Evolutionary conservation across 2,329 filamentous ascomycete genomes (phyloP).

Genomic region (Fusarium secorum): DNA sequence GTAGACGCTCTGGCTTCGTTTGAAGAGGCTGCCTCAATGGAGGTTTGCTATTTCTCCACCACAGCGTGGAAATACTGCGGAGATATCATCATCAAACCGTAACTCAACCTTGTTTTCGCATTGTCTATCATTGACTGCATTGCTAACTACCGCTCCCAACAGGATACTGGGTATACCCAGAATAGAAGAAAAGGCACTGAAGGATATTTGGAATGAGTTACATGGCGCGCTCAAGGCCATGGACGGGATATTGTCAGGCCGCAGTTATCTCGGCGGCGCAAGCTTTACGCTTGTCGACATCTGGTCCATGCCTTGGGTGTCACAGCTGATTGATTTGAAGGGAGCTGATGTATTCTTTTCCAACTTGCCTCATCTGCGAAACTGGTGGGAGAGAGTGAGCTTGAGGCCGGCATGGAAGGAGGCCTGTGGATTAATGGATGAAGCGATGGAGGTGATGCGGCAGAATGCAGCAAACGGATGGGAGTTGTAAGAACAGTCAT

Average conservation of each 20-base stretch:
- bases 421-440: not conserved
- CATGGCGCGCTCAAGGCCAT: rapidly evolving
- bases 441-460: not conserved
- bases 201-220: rapidly evolving
- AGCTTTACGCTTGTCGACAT: rapidly evolving
- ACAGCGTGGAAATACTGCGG: not conserved
- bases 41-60: not conserved
- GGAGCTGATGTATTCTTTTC: rapidly evolving
- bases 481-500: rapidly evolving
- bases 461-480: not conserved
- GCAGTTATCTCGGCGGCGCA: not conserved
- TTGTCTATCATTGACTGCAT: rapidly evolving
- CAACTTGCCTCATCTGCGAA: not conserved
- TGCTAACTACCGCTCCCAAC: rapidly evolving
- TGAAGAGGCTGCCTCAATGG: not conserved
- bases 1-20: rapidly evolving
- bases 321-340: not conserved
- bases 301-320: not conserved
- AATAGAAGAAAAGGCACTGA: rapidly evolving
- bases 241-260: not conserved
- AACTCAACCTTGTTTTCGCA: rapidly evolving
- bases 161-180: not conserved
- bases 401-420: not conserved
- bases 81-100: not conserved
- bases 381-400: not conserved